Evolutionary conservation across 495 filamentous ascomycete genomes (phyloP).

Genomic region (Penicillium angulare): DNA sequence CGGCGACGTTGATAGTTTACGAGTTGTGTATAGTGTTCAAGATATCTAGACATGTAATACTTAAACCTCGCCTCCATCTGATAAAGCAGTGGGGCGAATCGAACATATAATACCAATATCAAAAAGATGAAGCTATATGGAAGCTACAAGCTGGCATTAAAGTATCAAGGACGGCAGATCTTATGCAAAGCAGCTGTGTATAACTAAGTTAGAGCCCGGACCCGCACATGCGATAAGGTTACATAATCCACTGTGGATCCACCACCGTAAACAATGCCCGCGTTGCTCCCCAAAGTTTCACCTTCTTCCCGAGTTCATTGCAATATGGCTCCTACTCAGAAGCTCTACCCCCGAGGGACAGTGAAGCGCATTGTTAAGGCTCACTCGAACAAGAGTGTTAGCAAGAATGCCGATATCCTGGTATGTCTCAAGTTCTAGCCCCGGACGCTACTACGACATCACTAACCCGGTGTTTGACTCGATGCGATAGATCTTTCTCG

Average conservation of each 20-base stretch:
- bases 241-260: constrained; percentile 2
- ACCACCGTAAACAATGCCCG: constrained; percentile 15
- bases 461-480: constrained; percentile 3
- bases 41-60: not conserved
- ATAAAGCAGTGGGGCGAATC: too few relatives aligned
- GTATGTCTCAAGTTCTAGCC: constrained; percentile 45
- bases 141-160: too few relatives aligned
- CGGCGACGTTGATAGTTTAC: constrained; percentile 12
- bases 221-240: not conserved
- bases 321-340: constrained; percentile 52
- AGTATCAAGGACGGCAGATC: too few relatives aligned
- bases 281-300: not conserved
- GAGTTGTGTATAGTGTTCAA: constrained; percentile 2
- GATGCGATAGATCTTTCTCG: constrained; percentile 82
- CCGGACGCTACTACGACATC: not conserved
- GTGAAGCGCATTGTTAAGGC: constrained; percentile 89
- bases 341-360: constrained; percentile 80
- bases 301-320: not conserved
- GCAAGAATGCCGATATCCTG: constrained; percentile 85
- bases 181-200: not conserved
- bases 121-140: too few relatives aligned
- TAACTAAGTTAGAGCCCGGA: too few relatives aligned
- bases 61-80: not conserved
- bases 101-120: too few relatives aligned
- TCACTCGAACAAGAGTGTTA: constrained; percentile 73